Base-by-base conservation (phyloP, 2,329 filamentous ascomycete species). In the Monosporascus cannonballus region DNA sequence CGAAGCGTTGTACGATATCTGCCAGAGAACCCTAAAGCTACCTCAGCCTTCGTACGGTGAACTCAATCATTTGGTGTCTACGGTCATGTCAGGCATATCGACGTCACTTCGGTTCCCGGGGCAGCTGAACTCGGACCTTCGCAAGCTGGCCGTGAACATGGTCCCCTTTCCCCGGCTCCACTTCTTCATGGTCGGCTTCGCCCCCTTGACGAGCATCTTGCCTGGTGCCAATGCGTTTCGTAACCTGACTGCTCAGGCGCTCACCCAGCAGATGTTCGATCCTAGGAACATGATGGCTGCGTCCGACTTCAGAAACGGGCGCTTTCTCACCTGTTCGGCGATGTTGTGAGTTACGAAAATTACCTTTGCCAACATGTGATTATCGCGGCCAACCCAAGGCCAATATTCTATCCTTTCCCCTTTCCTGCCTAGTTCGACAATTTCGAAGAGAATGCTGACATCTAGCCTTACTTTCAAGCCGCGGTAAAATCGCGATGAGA, bases 201-300 rank as follows among this genome's bases (percentile, higher is more conserved):
- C 94, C 76, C 94, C 94, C 72, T 85, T 99, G 70, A 99, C 94
- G 74, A 96, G 90, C 78, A 34, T 14, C 30, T 34, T 34, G 30
- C 87, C 88, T 75, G 86, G 86, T 67, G 88, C 93, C 64, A 77
- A 95, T 83, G 90, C 89, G 66, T 99, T 97, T 93, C 94, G 94
- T 72, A 93, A 94, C 64, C 89, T 97, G 75, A 92, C 87, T 69
- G 94, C 99, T 58, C 93, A 94, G 54, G 94, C 99, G 83, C 85
- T 99, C 74, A 97, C 94, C 69, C 94, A 99, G 83, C 94, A 99
- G 78, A 97, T 99, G 91, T 99, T 96, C 83, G 94, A 99, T 82
- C 93, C 94, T 70, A 97, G 97, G 90, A 99, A 99, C 87, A 99
- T 99, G 93, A 99, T 99, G 94, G 94, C 94, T 78, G 94, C 94